Evolutionary conservation across 2,329 filamentous ascomycete genomes (phyloP).

Genomic region (Colletotrichum ledebouriae): DNA sequence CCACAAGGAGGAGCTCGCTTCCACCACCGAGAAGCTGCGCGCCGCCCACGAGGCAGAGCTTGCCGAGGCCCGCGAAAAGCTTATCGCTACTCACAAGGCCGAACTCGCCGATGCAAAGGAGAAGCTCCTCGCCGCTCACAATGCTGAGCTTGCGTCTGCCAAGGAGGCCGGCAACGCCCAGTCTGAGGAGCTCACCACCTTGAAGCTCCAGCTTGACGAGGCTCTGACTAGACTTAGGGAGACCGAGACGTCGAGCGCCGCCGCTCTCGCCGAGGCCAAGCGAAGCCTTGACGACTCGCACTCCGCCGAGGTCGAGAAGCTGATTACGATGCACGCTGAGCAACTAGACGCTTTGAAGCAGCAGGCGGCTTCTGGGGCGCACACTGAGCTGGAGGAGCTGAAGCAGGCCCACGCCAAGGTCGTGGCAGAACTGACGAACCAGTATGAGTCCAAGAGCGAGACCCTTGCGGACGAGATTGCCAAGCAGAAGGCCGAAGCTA

Average conservation of each 20-base stretch:
- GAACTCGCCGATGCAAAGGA: conserved; percentile 57
- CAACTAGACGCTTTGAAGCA: conserved; percentile 57
- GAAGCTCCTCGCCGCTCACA: conserved; percentile 50
- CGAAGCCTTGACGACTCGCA: conserved; percentile 61
- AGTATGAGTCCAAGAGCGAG: conserved; percentile 53
- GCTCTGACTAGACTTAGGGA: conserved; percentile 50
- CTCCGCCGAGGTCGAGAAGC: conserved; percentile 62
- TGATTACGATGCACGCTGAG: conserved; percentile 58
- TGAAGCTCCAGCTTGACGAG: conserved; percentile 52
- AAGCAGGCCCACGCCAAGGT: conserved; percentile 54
- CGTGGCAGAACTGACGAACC: conserved; percentile 56
- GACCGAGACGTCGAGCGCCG: conserved; percentile 57
- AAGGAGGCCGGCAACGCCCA: conserved; percentile 53
- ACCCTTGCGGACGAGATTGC: conserved; percentile 48
- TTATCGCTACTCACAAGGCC: conserved; percentile 59
- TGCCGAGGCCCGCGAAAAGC: conserved; percentile 50
- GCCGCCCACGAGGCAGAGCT: conserved; percentile 51
- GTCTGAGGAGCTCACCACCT: conserved; percentile 52
- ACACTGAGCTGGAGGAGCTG: conserved; percentile 60
- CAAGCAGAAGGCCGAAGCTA: conserved; percentile 50
- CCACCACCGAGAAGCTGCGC: conserved; percentile 50
- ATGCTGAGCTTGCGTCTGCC: conserved; percentile 49
- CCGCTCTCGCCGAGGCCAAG: conserved; percentile 61
- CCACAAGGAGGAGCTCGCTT: conserved; percentile 50
- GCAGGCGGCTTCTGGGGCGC: conserved; percentile 52